Evolutionary conservation across 75 land plant genomes (phyloP).

Genomic region (Chamaecyparis obtusa): DNA sequence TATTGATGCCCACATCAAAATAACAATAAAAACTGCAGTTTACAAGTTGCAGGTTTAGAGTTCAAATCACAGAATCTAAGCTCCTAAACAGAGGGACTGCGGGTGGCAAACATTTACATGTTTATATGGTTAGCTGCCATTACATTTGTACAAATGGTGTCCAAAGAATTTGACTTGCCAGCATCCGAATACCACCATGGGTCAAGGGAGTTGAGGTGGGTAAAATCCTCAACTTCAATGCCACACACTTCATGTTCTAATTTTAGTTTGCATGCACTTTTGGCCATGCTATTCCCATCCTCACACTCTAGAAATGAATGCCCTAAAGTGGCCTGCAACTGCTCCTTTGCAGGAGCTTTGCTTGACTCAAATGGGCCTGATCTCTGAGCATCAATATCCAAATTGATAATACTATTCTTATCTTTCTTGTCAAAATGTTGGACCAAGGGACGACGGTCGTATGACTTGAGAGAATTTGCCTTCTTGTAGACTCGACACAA

Average conservation of each 20-base stretch:
- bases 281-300: background rate
- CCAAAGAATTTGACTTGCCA: background rate
- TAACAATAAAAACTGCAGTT: too few species aligned
- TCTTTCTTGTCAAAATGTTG: background rate
- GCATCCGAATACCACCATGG: background rate
- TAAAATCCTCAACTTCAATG: background rate
- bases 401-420: background rate
- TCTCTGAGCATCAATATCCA: background rate
- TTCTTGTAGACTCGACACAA: background rate
- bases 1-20: too few species aligned
- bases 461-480: background rate
- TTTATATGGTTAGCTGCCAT: background rate
- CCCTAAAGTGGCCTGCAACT: background rate
- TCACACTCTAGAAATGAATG: background rate
- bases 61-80: too few species aligned
- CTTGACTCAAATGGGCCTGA: background rate
- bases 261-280: background rate
- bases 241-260: background rate
- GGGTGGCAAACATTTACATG: background rate
- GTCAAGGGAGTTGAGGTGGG: background rate
- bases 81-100: too few species aligned
- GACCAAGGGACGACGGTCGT: background rate
- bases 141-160: background rate
- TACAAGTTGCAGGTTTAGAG: too few species aligned
- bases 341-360: background rate